Base-by-base conservation (phyloP, 352 stramenopile genomes). In the Pilasporangium apinafurcum region DNA sequence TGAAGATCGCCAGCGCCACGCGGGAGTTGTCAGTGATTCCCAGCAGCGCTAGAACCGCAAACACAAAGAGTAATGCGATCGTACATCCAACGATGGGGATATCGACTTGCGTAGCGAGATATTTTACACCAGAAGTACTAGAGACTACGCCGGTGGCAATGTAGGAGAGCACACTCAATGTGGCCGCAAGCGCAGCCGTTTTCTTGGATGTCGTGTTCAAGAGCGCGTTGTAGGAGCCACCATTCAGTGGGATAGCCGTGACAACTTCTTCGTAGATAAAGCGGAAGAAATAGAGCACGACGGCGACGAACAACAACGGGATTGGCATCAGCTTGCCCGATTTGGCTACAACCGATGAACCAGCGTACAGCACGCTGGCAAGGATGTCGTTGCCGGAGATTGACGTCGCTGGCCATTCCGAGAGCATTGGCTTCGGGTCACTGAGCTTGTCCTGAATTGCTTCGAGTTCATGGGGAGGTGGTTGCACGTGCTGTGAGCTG, bases 331-430 rank as follows among this genome's bases (percentile, higher is more conserved):
- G 58, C 50, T 85, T 90, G 12, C 83, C 83, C 0, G 81, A 54
- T 20, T 72, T 79, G 22, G 62, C 47, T 3, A 53, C 48, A 16
- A 76, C 66, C 5, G 59, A 59, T 4, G 54, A 62, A 1, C 67
- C 46, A 18, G 69, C 62, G 51, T 93, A 93, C n/a, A 94, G 62
- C 25, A 81, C 85, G 40, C 77, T 94, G 29, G 65, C 78, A 13
- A 95, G 53, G 59, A 96, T 94, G 46, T 96, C 86, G 54, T 96
- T 96, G 20, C 86, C 86, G 24, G 59, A 88, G 55, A 95, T 95
- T 9, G 82, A 58, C 0, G 86, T 96, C n/a, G 86, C 74, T 2
- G 69, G 56, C 48, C 81, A 82, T 57, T 95, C 59, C 1, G 62
- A 48, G 20, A 95, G 59, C 44, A 64, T 41, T 14, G 73, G 56